phyloP scores from a whole-genome alignment of 2,329 filamentous ascomycete genomes.

The Lachnellula cervina region DNA sequence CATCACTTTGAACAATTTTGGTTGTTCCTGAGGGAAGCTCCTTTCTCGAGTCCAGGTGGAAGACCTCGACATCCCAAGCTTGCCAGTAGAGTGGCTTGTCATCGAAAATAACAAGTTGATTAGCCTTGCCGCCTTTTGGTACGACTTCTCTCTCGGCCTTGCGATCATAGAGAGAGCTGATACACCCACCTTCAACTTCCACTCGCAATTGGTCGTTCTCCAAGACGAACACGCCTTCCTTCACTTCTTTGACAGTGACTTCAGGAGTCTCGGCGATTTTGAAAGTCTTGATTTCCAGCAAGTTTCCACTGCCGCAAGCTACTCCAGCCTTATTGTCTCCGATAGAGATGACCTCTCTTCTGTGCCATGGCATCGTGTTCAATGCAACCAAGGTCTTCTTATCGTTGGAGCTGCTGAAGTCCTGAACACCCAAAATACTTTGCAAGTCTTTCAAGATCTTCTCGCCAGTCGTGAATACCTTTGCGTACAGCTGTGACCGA shows the following conservation, averaged over 20 bases:
- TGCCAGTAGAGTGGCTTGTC: slow-evolving; percentile 98
- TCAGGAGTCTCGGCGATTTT: slow-evolving; percentile 42
- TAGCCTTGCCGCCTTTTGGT: slow-evolving; percentile 68
- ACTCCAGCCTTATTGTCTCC: slow-evolving; percentile 48
- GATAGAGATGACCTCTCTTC: slow-evolving; percentile 67
- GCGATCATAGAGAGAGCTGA: slow-evolving; percentile 80
- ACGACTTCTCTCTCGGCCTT: slow-evolving; percentile 71
- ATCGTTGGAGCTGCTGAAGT: slow-evolving; percentile 37
- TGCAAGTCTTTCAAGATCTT: slow-evolving; percentile 67
- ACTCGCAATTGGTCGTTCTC: slow-evolving; percentile 73
- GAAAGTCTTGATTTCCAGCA: slow-evolving; percentile 48
- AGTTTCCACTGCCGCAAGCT: slow-evolving; percentile 51
- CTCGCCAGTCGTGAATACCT: slow-evolving; percentile 73
- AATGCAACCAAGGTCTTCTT: slow-evolving; percentile 56
- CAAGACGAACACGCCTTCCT: slow-evolving; percentile 66
- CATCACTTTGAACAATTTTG: slow-evolving; percentile 63
- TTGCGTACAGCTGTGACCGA: slow-evolving; percentile 64
- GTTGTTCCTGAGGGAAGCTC: slow-evolving; percentile 67
- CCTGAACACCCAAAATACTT: slow-evolving; percentile 58
- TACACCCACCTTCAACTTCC: slow-evolving; percentile 66
- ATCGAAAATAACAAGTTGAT: slow-evolving; percentile 91
- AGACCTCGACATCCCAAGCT: slow-evolving; percentile 97
- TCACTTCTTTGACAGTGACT: slow-evolving; percentile 48
- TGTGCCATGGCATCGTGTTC: slow-evolving; percentile 84
- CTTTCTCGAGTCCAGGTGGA: slow-evolving; percentile 80